Percentiles rank a stretch among this genome's conserved stretches.
These are phyloP conservation scores for Neodidymelliopsis sp. DNA, from an alignment of 2,329 filamentous ascomycete genomes.

Conservation along the genomic window DNA sequence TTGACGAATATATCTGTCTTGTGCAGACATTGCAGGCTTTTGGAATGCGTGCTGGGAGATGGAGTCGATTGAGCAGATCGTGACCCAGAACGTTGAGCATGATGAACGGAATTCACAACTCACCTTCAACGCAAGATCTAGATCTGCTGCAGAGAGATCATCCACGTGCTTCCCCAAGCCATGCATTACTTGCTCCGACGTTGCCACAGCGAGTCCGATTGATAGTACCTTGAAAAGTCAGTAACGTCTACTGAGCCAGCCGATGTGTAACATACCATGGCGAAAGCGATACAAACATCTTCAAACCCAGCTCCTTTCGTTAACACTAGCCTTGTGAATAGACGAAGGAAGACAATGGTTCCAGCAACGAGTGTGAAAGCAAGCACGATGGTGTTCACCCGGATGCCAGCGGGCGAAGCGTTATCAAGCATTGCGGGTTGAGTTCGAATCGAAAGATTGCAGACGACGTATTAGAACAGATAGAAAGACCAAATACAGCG, in stretches of 20 bases:
- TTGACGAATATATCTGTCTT: too few relatives aligned
- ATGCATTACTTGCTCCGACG: conserved; percentile 40
- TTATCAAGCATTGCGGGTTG: conserved; percentile 19
- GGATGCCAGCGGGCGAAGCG: conserved; percentile 39
- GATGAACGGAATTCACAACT: conserved; percentile 4
- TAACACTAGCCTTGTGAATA: conserved; percentile 40
- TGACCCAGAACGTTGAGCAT: too few relatives aligned
- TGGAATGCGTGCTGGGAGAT: too few relatives aligned
- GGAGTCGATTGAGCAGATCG: too few relatives aligned
- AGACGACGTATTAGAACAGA: conserved; percentile 12
- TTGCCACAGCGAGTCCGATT: conserved; percentile 37
- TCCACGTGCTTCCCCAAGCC: conserved; percentile 36
- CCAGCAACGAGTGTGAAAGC: conserved; percentile 44
- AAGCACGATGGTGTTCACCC: conserved; percentile 41
- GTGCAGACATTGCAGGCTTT: background rate
- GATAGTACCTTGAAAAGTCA: conserved; percentile 32
- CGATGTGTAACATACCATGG: conserved; percentile 35
- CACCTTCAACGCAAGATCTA: conserved; percentile 21
- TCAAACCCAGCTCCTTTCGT: conserved; percentile 36
- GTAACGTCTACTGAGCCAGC: background rate
- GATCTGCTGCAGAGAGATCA: conserved; percentile 15
- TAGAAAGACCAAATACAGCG: conserved; percentile 8
- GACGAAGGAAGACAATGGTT: conserved; percentile 38
- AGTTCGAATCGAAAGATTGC: background rate
- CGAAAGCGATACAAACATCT: conserved; percentile 41